phyloP scores from a whole-genome alignment of 1,284 basidiomycete species.

The Moesziomyces aphidis region DNA sequence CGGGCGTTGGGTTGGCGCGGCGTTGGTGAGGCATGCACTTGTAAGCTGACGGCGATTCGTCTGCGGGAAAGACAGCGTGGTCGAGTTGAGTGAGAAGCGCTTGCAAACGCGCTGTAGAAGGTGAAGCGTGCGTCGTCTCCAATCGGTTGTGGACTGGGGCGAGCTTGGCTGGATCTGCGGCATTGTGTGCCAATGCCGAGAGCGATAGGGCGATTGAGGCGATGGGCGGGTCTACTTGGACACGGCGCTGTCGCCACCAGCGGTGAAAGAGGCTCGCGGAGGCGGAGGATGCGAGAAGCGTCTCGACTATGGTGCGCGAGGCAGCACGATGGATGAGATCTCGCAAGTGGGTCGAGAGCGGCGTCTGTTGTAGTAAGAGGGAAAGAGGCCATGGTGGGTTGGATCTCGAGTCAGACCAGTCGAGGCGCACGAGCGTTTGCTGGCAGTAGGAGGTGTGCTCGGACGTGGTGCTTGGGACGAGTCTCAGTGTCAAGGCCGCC shows the following conservation, averaged over 20 bases:
- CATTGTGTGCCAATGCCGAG: slow-evolving; percentile 5
- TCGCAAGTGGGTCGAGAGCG: slow-evolving; percentile 9
- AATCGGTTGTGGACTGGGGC: slow-evolving; percentile 3
- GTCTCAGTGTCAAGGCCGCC: slow-evolving; percentile 5
- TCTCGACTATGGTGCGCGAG: slow-evolving; percentile 19
- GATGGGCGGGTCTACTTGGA: slow-evolving; percentile 9
- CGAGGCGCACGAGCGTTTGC: slow-evolving; percentile 4
- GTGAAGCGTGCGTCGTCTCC: background rate
- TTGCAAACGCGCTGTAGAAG: slow-evolving; percentile 8
- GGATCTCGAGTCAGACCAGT: slow-evolving; percentile 15
- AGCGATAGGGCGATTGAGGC: slow-evolving; percentile 24
- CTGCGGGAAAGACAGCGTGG: background rate
- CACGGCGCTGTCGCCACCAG: slow-evolving; percentile 23
- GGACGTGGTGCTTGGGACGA: slow-evolving; percentile 6
- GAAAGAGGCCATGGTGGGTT: background rate
- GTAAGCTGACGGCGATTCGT: background rate
- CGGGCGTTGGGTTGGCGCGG: too few relatives aligned
- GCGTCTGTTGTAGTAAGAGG: background rate
- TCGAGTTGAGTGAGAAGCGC: slow-evolving; percentile 15
- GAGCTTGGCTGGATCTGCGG: background rate
- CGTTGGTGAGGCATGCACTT: background rate
- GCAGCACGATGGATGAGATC: slow-evolving; percentile 18
- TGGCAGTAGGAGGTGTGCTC: background rate
- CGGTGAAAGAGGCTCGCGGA: slow-evolving; percentile 21
- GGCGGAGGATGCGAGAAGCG: slow-evolving; percentile 4